Percentiles rank a stretch among this genome's conserved stretches.
Conservation (phyloP, 768 basidiomycete species). For the Hericium coralloides region DNA sequence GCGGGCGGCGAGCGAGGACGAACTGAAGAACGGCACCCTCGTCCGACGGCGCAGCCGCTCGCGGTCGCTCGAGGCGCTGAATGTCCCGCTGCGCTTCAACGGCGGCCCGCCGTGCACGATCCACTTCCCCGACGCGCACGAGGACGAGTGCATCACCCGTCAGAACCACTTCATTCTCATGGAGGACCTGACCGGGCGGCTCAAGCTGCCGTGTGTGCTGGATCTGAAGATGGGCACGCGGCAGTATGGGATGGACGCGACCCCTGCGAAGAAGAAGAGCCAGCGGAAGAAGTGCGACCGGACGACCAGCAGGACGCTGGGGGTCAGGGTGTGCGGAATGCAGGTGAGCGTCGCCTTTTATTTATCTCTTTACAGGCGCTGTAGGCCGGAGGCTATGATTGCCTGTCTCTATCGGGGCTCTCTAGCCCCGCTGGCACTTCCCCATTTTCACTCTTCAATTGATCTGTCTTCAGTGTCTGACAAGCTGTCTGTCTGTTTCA, state of each 20-base stretch:
- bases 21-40: background rate
- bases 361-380: constrained; percentile 7
- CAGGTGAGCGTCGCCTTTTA: constrained; percentile 55
- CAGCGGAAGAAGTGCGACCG: constrained; percentile 97
- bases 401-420: background rate
- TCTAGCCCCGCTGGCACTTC: background rate
- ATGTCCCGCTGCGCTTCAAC: constrained; percentile 3
- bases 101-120: constrained; percentile 5
- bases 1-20: background rate
- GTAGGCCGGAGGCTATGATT: background rate
- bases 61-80: constrained; percentile 24
- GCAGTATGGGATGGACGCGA: constrained; percentile 96
- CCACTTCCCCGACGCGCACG: constrained; percentile 20
- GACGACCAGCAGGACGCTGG: constrained; percentile 85
- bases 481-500: constrained; percentile 23
- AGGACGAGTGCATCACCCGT: constrained; percentile 51
- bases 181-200: constrained; percentile 92
- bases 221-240: constrained; percentile 99
- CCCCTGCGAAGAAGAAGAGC: constrained; percentile 88
- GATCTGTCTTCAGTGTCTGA: background rate
- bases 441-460: background rate
- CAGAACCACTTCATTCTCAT: constrained; percentile 98
- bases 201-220: constrained; percentile 90
- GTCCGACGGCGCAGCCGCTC: constrained; percentile 33
- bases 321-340: constrained; percentile 96